A percentile compares a stretch with the other conserved stretches of the same genome.
These are phyloP conservation scores for Clavulina sp. DNA, from an alignment of 768 basidiomycete species.

Conservation along the genomic window DNA sequence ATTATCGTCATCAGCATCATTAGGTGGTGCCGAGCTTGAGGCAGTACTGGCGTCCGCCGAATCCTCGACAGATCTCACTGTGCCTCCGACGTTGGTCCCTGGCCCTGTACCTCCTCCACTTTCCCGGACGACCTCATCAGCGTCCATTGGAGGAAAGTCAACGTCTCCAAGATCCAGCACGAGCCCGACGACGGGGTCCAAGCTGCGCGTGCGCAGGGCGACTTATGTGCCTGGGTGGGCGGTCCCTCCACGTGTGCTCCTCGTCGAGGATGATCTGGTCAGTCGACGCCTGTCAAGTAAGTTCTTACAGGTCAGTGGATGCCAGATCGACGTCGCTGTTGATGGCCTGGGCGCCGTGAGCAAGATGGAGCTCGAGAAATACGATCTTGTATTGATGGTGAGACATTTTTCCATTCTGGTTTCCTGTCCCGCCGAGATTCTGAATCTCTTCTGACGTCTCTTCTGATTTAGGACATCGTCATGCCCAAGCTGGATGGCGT, in stretches of 20 bases:
- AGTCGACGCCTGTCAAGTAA: slow-evolving; percentile 77
- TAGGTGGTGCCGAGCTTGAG: no score
- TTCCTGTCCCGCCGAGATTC: background rate
- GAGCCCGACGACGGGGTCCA: background rate
- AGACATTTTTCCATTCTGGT: slow-evolving; percentile 17
- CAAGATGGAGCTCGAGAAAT: slow-evolving; percentile 93
- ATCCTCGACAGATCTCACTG: background rate
- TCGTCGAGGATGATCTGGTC: slow-evolving; percentile 93
- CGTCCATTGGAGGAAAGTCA: background rate
- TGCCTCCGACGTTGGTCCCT: background rate
- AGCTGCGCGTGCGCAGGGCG: slow-evolving; percentile 48
- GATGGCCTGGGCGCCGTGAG: slow-evolving; percentile 85
- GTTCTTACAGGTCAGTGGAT: slow-evolving; percentile 90
- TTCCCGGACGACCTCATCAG: background rate
- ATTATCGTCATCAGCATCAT: no score
- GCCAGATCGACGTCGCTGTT: slow-evolving; percentile 84
- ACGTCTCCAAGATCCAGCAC: background rate
- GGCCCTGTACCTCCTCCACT: background rate
- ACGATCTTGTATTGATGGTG: slow-evolving; percentile 91
- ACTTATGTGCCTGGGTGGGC: slow-evolving; percentile 84
- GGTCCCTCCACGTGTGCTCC: slow-evolving; percentile 72
- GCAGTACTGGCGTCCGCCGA: background rate
- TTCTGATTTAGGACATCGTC: slow-evolving; percentile 94
- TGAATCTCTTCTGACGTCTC: background rate
- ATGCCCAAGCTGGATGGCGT: slow-evolving; percentile 80